These are phyloP conservation scores for Orbilia blumenaviensis DNA, from an alignment of 2,329 filamentous ascomycete species.

Conservation along the genomic window DNA sequence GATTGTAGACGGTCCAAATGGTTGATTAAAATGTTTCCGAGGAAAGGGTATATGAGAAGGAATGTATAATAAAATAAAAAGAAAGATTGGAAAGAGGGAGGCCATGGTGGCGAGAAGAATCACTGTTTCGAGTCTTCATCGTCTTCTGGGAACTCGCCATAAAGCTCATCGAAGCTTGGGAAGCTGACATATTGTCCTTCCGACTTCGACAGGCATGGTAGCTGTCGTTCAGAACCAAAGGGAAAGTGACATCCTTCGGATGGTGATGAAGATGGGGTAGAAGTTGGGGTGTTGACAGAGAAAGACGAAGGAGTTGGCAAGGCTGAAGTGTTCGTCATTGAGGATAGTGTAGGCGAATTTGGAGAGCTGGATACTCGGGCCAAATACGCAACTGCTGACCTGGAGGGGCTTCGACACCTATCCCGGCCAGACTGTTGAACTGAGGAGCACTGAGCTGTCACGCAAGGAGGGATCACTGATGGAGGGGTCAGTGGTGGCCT, in stretches of 20 bases:
- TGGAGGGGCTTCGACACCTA: constrained; percentile 60
- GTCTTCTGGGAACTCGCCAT: constrained; percentile 64
- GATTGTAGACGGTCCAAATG: constrained; percentile 46
- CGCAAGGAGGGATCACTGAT: constrained; percentile 63
- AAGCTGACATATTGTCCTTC: constrained; percentile 75
- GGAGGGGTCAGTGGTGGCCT: constrained; percentile 64
- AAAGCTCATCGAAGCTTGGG: constrained; percentile 75
- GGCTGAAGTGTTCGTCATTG: constrained; percentile 52
- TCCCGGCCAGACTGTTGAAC: constrained; percentile 62
- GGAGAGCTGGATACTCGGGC: constrained; percentile 61
- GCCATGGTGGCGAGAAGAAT: background rate
- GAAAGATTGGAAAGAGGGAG: background rate
- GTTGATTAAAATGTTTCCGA: constrained; percentile 41
- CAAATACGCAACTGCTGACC: constrained; percentile 62
- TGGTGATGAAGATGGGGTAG: constrained; percentile 60
- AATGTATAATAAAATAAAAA: too few species aligned
- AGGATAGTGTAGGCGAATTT: constrained; percentile 50
- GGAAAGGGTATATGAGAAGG: constrained; percentile 25
- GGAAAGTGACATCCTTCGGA: constrained; percentile 59
- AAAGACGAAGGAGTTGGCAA: constrained; percentile 51
- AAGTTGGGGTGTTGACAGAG: constrained; percentile 57
- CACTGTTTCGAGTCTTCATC: constrained; percentile 54
- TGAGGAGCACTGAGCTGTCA: constrained; percentile 62
- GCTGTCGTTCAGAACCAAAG: constrained; percentile 55
- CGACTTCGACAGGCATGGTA: constrained; percentile 52